Base-by-base conservation (phyloP, 345 rosid genomes). In the Clausena lansium region DNA sequence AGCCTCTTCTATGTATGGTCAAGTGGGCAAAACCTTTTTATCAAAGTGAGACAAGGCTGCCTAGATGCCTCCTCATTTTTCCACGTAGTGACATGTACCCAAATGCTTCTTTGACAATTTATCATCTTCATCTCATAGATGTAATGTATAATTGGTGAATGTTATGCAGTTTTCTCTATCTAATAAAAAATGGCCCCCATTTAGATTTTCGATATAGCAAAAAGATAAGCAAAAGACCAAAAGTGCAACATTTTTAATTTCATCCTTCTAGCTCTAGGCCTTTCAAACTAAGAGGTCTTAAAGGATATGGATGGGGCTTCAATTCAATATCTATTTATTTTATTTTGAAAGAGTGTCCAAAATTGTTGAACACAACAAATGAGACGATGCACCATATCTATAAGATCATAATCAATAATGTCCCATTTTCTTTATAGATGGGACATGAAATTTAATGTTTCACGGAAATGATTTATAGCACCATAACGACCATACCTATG, bases 31-130 rank as follows among this genome's bases (percentile, higher is more conserved):
- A 5, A 7, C 6, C 25, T 28, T 57, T 78, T 32, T 45, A 8
- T 15, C 25, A 4, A 7, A 7, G 35, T 7, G 67, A 67, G 68
- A 45, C 61, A 39, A 27, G n/a, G 62, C 54, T 67, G 61, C 61
- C 71, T 67, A 47, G 78, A 72, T 52, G 77, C 78, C 73, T 54
- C 35, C 8, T 59, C 67, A 52, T 79, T 30, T 67, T 20, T 55
- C 78, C 76, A 32, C 63, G 52, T 38, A 9, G 5, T 50, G 57
- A 52, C 6, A 27, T 10, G 9, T 5, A 8, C 10, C 71, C 5
- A 10, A 67, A n/a, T 65, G 6, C 24, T 19, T 65, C 69, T 65
- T 35, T 36, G 28, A 35, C 6, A 24, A 66, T 66, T 36, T 1
- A 2, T 66, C 3, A 27, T 13, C 50, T 45, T 11, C 50, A 45